Base-by-base conservation (phyloP, 139 green algal species). In the Nannochloris sp. region DNA sequence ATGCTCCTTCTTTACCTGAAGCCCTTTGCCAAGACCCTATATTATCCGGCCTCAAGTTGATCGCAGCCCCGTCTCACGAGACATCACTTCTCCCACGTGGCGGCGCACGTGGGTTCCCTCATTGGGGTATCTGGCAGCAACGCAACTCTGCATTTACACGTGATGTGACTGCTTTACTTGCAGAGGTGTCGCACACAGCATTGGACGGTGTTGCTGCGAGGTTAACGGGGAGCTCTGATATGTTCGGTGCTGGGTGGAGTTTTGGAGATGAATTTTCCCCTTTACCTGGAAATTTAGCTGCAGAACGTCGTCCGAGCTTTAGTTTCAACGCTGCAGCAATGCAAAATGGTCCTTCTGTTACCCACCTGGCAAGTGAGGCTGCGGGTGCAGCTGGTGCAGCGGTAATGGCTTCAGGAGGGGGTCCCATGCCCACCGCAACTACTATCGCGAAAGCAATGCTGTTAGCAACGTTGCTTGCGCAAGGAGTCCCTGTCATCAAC, bases 1-100 rank as follows among this genome's bases (percentile, higher is more conserved):
- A 95, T 70, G 76, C 64, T 12, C 84, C 87, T 15, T 64, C 87
- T 0, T 64, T 95, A 36, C 73, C 75, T 0, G 81, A 94, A 37
- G 80, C 85, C 5, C 74, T 95, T 1, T 76, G 73, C 13, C 32
- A 70, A 23, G 80, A 86, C 31, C 77, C 77, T 1, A 4, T 78
- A 31, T 67, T 86, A 25, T 25, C 56, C 4, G 35, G 14, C 27
- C 47, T 72, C 12, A 80, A 78, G 67, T 29, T 86, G 15, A 55
- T 86, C 13, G 80, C 80, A 0, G 59, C 61, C 47, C 37, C 77
- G 0, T 57, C 45, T 3, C 56, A 86, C 47, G 58, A 76, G 27
- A n/a, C n/a, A n/a, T 34, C 15, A 10, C 67, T 86, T 61, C 63
- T 86, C 39, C 77, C 80, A 0, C 44, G 78, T 8, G 24, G 33